Evolutionary conservation across 2,329 filamentous ascomycete genomes (phyloP).

Genomic region (Neofusicoccum cordaticola): DNA sequence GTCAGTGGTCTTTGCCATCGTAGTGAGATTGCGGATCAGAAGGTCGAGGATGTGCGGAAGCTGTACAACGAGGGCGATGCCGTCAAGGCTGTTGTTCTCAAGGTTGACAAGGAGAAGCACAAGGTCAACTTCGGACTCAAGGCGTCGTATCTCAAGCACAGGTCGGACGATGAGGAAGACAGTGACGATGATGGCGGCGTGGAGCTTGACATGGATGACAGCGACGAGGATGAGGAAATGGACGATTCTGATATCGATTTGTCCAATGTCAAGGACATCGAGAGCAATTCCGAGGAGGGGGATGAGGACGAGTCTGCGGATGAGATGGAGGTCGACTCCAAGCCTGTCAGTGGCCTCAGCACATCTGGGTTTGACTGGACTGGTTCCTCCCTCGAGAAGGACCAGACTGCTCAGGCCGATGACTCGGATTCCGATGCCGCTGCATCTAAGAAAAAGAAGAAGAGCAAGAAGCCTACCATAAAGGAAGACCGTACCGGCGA

Average conservation of each 20-base stretch:
- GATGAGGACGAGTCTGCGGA: slow-evolving; percentile 46
- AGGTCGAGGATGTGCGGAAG: slow-evolving; percentile 77
- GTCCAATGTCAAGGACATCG: slow-evolving; percentile 41
- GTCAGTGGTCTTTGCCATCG: slow-evolving; percentile 92
- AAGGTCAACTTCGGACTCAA: slow-evolving; percentile 89
- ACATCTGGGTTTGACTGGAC: slow-evolving; percentile 86
- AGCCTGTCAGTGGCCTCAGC: slow-evolving; percentile 56
- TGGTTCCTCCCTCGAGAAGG: slow-evolving; percentile 55
- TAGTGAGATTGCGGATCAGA: slow-evolving; percentile 80
- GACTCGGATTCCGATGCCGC: slow-evolving; percentile 56
- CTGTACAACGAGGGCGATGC: slow-evolving; percentile 85
- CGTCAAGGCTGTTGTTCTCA: slow-evolving; percentile 89
- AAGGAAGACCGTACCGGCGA: slow-evolving; percentile 90
- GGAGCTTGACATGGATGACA: slow-evolving; percentile 46
- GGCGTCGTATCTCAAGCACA: slow-evolving; percentile 78
- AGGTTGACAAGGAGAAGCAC: slow-evolving; percentile 70
- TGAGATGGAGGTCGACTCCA: slow-evolving; percentile 38
- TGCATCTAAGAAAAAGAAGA: slow-evolving; percentile 65
- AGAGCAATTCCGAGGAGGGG: slow-evolving; percentile 26
- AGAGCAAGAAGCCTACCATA: slow-evolving; percentile 71
- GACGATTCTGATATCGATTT: slow-evolving; percentile 44
- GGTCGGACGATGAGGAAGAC: slow-evolving; percentile 52
- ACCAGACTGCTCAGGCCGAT: slow-evolving; percentile 50
- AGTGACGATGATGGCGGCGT: slow-evolving; percentile 44
- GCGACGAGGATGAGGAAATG: slow-evolving; percentile 37